These are phyloP conservation scores for Leccinum fibrillosum DNA, from an alignment of 768 basidiomycete species.

Conservation along the genomic window DNA sequence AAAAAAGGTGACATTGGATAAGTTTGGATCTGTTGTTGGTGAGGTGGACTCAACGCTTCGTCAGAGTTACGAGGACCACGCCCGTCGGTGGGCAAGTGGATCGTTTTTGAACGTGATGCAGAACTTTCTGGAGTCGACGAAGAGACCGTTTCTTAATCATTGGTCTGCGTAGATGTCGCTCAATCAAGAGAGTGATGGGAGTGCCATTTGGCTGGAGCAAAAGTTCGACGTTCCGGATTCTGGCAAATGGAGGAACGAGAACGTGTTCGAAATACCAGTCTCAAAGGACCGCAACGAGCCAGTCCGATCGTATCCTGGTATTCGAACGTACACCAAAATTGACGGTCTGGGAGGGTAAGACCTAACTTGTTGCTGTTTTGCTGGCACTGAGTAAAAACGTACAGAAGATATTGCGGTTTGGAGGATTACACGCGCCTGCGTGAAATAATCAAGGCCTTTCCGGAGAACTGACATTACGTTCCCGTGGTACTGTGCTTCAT, in stretches of 20 bases:
- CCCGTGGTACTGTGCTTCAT: conserved; percentile 60
- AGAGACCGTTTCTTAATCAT: conserved; percentile 30
- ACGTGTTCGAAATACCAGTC: conserved; percentile 57
- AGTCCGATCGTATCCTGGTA: conserved; percentile 51
- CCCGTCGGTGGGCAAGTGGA: conserved; percentile 69
- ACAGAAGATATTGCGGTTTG: conserved; percentile 65
- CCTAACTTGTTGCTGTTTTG: background rate
- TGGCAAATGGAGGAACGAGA: conserved; percentile 58
- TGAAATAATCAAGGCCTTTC: conserved; percentile 57
- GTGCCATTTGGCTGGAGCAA: conserved; percentile 76
- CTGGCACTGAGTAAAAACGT: background rate
- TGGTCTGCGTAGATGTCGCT: conserved; percentile 73
- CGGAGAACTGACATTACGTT: conserved; percentile 54
- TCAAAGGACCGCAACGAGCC: conserved; percentile 15
- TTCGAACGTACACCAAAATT: conserved; percentile 68
- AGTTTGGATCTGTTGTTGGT: background rate
- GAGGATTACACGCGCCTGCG: conserved; percentile 72
- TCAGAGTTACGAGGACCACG: conserved; percentile 72
- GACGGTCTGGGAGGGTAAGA: conserved; percentile 64
- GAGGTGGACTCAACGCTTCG: conserved; percentile 4
- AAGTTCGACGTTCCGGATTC: conserved; percentile 71
- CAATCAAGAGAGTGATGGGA: conserved; percentile 69
- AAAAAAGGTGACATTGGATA: conserved; percentile 50
- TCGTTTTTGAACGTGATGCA: conserved; percentile 50
- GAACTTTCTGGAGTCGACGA: conserved; percentile 38